Evolutionary conservation across 352 stramenopile genomes (phyloP).

Genomic region (Globisporangium orthogonon): DNA sequence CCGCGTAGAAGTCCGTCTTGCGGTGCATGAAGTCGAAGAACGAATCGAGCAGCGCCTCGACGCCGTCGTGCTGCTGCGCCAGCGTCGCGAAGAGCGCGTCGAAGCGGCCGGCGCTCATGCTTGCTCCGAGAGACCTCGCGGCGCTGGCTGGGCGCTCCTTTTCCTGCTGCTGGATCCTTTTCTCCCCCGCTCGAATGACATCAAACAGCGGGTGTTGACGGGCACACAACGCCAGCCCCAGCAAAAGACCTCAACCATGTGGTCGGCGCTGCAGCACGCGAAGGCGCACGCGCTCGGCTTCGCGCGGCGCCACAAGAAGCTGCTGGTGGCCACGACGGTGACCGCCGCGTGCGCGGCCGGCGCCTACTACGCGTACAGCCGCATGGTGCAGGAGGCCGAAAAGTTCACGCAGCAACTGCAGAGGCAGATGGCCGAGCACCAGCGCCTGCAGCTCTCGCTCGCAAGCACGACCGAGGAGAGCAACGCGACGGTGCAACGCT

Average conservation of each 20-base stretch:
- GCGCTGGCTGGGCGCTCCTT: too few species aligned
- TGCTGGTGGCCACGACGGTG: conserved; percentile 45
- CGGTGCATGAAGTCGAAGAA: conserved; percentile 97
- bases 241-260: conserved; percentile 28
- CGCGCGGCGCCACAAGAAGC: conserved; percentile 57
- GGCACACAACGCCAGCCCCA: not conserved
- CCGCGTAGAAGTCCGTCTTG: conserved; percentile 97
- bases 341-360: conserved; percentile 41
- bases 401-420: conserved; percentile 65
- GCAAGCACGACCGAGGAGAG: conserved; percentile 71
- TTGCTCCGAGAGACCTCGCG: not conserved
- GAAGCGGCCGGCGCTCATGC: conserved; percentile 35
- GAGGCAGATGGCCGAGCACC: conserved; percentile 65
- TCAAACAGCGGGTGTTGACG: not conserved
- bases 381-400: conserved; percentile 61
- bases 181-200: not conserved
- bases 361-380: conserved; percentile 61
- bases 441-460: conserved; percentile 66
- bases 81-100: conserved; percentile 91
- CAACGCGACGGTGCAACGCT: conserved; percentile 64
- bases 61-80: conserved; percentile 91
- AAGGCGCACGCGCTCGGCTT: conserved; percentile 50
- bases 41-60: conserved; percentile 95
- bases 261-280: conserved; percentile 58
- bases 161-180: too few species aligned